These are phyloP conservation scores for Hansenula lynferdii DNA, from an alignment of 1,139 yeast genomes.

Conservation along the genomic window DNA sequence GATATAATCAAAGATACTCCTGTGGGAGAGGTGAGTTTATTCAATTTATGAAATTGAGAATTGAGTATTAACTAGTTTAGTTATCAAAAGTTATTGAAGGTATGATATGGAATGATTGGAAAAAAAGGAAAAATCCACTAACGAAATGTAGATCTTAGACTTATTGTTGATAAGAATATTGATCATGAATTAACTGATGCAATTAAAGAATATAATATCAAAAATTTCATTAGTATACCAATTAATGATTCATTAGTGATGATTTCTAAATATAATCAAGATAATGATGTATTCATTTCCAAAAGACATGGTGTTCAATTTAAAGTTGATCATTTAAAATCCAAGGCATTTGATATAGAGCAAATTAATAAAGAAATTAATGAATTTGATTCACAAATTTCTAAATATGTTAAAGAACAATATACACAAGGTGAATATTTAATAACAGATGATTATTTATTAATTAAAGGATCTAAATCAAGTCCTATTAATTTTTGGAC, in stretches of 20 bases:
- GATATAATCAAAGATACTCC: slow-evolving; percentile 46
- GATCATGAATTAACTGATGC: slow-evolving; percentile 27
- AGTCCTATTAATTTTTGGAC: slow-evolving; percentile 82
- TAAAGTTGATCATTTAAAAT: slow-evolving; percentile 53
- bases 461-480: slow-evolving; percentile 67
- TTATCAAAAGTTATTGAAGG: slow-evolving; percentile 22
- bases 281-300: slow-evolving; percentile 43
- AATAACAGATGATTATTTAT: slow-evolving; percentile 25
- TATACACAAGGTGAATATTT: slow-evolving; percentile 34
- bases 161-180: slow-evolving; percentile 29
- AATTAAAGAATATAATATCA: slow-evolving; percentile 39
- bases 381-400: slow-evolving; percentile 21
- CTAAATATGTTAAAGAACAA: slow-evolving; percentile 35
- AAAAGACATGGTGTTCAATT: slow-evolving; percentile 44
- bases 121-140: slow-evolving; percentile 6
- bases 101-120: slow-evolving; percentile 4
- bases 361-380: slow-evolving; percentile 21
- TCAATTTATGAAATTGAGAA: slow-evolving; percentile 19
- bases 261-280: slow-evolving; percentile 40
- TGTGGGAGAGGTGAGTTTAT: slow-evolving; percentile 40
- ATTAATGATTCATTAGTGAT: slow-evolving; percentile 32
- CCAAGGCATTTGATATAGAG: slow-evolving; percentile 42
- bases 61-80: slow-evolving; percentile 21
- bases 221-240: slow-evolving; percentile 35
- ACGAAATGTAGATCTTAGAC: slow-evolving; percentile 26